Evolutionary conservation across 805 yeast genomes (phyloP).

Genomic region (Schwanniomyces yamadae): DNA sequence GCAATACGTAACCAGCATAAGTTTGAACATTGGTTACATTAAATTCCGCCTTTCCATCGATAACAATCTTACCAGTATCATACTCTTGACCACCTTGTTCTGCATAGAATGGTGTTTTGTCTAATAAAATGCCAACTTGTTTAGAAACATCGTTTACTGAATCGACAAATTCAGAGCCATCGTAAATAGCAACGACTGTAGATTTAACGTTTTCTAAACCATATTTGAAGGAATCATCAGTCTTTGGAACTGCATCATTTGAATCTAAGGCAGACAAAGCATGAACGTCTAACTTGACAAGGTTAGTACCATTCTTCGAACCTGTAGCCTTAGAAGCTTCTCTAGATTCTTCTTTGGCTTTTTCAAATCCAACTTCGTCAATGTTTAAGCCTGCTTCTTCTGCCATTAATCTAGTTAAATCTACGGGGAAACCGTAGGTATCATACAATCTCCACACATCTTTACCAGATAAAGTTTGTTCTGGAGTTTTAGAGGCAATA

Average conservation of each 20-base stretch:
- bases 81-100: constrained; percentile 99
- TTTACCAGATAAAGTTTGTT: constrained; percentile 79
- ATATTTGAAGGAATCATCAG: constrained; percentile 82
- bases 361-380: constrained; percentile 89
- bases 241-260: constrained; percentile 63
- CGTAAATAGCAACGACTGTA: constrained; percentile 66
- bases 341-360: constrained; percentile 82
- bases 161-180: constrained; percentile 61
- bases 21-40: constrained; percentile 87
- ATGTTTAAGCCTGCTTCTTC: constrained; percentile 93
- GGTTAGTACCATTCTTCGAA: constrained; percentile 50
- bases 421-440: constrained; percentile 99
- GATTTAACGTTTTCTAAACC: constrained; percentile 69
- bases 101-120: constrained; percentile 93
- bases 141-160: constrained; percentile 32
- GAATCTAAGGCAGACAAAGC: constrained; percentile 70
- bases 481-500: constrained; percentile 71
- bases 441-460: constrained; percentile 99
- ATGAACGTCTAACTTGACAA: constrained; percentile 88
- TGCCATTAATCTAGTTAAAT: constrained; percentile 96
- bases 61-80: constrained; percentile 89
- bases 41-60: constrained; percentile 86
- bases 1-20: constrained; percentile 93
- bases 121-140: constrained; percentile 79
- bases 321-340: constrained; percentile 95